These are phyloP conservation scores for Mucuna pruriens DNA, from an alignment of 306 rosid species.

Conservation along the genomic window DNA sequence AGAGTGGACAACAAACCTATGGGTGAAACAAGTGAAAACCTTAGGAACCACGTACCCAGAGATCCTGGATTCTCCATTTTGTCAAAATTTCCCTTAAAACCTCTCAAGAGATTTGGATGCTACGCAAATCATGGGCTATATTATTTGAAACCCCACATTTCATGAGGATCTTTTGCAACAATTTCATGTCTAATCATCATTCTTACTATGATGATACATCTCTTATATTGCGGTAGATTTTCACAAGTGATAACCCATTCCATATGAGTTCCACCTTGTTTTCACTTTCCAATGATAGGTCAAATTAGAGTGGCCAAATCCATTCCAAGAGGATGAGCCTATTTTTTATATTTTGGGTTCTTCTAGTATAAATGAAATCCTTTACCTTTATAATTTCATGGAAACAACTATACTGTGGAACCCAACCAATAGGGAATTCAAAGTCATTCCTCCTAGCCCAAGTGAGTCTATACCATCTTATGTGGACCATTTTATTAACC, in stretches of 20 bases:
- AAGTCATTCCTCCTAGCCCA: background rate
- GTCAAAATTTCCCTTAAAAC: background rate
- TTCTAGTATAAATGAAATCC: background rate
- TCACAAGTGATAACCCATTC: no score
- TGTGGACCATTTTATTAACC: rapidly evolving
- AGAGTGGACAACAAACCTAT: no score
- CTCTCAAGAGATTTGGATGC: background rate
- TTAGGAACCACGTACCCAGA: background rate
- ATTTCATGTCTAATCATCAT: background rate
- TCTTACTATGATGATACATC: background rate
- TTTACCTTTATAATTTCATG: background rate
- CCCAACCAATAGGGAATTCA: background rate
- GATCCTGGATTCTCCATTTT: background rate
- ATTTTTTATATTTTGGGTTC: background rate
- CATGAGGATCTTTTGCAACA: background rate
- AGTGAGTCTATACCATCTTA: background rate
- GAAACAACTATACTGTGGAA: background rate
- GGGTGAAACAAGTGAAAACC: no score
- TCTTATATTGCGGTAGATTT: background rate
- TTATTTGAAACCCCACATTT: background rate
- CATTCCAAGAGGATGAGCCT: background rate
- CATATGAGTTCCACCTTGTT: background rate
- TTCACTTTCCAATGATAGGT: background rate
- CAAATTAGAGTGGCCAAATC: background rate
- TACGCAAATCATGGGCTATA: background rate